Evolutionary conservation across 2,329 filamentous ascomycete genomes (phyloP), one percentile per base, ranked within the genome.

Genomic region (Penicillium sp.): DNA sequence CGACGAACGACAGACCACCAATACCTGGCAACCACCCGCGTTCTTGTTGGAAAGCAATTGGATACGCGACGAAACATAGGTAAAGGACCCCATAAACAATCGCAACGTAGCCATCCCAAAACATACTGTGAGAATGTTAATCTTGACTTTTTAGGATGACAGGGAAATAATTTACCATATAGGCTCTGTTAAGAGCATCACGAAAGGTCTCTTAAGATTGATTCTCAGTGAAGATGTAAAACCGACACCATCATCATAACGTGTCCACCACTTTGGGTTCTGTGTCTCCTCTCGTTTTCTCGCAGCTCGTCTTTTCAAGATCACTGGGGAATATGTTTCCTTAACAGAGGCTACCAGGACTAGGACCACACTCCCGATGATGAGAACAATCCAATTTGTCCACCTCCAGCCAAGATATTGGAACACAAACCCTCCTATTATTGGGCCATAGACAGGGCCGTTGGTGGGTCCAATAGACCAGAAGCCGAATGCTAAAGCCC

Each of bases 61-160:
- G 91, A 68, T 94, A 94, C 8, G 89, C 89, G 12, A 95, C 86
- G 74, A 96, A 96, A 71, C 89, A 93, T 18, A 96, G 83, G 63
- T 92, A 93, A 3, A 96, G 77, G 33, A 94, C 89, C 13, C 84
- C 89, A 67, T 96, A 96, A 26, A 94, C 84, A 27, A 95, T 75
- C 0, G 88, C 80, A 55, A 87, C 82, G 61, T 87, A 87, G 15
- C 82, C 64, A 62, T 86, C 81, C 84, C 84, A 91, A 65, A 84
- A 84, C 15, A 91, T 87, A 76, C 84, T 87, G 13, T 6, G 23
- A 41, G 8, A 45, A 34, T 41, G 30, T 54, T 18, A 54, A 46
- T 18, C n/a, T 32, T 30, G 23, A 24, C 30, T 23, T 30, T 41
- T 3, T 33, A 12, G 9, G 3, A 44, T 26, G 10, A n/a, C 2